phyloP scores from a whole-genome alignment of 768 basidiomycete species.

The Psilocybe cyanescens region DNA sequence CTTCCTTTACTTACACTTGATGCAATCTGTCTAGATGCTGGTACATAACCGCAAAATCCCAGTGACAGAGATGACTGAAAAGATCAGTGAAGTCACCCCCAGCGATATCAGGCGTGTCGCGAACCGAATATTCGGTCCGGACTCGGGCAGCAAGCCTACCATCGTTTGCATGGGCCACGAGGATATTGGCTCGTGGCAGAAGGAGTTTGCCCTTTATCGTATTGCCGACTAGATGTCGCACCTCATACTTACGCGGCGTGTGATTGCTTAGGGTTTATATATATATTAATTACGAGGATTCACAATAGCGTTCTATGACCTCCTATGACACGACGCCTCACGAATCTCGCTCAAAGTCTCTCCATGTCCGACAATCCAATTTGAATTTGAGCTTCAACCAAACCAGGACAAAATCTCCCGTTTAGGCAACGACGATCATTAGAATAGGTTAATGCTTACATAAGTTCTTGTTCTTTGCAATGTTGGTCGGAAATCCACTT shows the following conservation, averaged over 20 bases:
- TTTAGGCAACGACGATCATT: not conserved
- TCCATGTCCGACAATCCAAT: too few species aligned
- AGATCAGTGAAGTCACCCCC: constrained; percentile 77
- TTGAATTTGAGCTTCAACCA: not conserved
- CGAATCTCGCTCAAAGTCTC: too few species aligned
- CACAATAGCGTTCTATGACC: too few species aligned
- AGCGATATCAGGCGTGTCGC: constrained; percentile 80
- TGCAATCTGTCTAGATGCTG: constrained; percentile 31
- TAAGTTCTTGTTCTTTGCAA: too few species aligned
- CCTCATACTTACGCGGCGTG: not conserved
- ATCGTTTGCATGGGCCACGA: constrained; percentile 85
- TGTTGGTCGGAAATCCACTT: too few species aligned
- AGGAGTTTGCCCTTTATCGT: constrained; percentile 71
- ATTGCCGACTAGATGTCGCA: constrained; percentile 36
- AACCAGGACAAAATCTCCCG: not conserved
- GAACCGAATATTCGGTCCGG: constrained; percentile 69
- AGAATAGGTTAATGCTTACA: not conserved
- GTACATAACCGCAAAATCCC: constrained; percentile 87
- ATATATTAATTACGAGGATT: too few species aligned
- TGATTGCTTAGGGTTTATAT: too few species aligned
- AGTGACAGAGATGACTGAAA: constrained; percentile 87
- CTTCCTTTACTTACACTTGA: not conserved
- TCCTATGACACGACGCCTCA: too few species aligned
- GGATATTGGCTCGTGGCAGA: constrained; percentile 69
- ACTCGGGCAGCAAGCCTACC: constrained; percentile 68